These are phyloP conservation scores for Coemansia brasiliensis DNA, from an alignment of 192 early-diverging fungal genomes.

Conservation along the genomic window DNA sequence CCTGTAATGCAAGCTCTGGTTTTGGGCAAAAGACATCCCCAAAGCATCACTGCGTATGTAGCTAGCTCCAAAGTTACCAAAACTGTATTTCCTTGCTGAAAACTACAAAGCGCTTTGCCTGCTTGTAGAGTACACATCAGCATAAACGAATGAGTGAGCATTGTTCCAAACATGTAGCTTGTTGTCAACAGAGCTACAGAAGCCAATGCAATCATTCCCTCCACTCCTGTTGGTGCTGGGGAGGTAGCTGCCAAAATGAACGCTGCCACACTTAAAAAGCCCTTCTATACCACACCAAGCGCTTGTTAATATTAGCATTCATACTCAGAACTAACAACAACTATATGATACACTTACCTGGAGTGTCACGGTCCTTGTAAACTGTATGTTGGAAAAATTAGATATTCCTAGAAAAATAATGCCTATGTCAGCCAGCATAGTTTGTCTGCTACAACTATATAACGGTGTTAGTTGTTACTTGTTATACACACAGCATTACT, in stretches of 20 bases:
- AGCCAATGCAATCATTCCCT: not conserved
- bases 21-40: too few relatives aligned
- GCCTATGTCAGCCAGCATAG: not conserved
- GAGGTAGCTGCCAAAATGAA: not conserved
- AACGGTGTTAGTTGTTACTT: not conserved
- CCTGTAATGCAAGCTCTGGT: too few relatives aligned
- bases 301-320: not conserved
- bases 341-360: not conserved
- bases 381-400: not conserved
- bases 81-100: too few relatives aligned
- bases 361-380: not conserved
- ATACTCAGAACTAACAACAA: not conserved
- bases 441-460: not conserved
- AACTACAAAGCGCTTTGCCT: not conserved
- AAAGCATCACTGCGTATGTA: too few relatives aligned
- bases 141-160: not conserved
- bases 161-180: not conserved
- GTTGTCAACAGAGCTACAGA: not conserved
- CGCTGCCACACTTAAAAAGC: not conserved
- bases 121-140: not conserved
- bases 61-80: too few relatives aligned
- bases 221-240: too few relatives aligned
- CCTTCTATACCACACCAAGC: not conserved
- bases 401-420: not conserved
- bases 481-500: not conserved